Evolutionary conservation across 2,329 filamentous ascomycete species (phyloP).

Genomic region (Penicillium sp.): DNA sequence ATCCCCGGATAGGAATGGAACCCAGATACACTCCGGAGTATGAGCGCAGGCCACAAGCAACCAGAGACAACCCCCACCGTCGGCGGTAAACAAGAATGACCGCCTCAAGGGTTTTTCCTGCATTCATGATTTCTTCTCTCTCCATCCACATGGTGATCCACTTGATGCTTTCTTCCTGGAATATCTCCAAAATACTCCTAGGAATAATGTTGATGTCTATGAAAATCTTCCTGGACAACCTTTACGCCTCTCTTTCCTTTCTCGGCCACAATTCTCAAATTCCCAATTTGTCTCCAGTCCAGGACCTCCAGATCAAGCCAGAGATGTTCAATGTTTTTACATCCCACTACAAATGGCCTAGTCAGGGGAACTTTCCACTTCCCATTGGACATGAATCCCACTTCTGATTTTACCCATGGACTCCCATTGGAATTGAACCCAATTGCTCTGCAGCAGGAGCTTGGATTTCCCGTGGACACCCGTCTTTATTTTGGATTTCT

Average conservation of each 20-base stretch:
- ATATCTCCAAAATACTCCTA: constrained; percentile 9
- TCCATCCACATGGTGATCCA: constrained; percentile 9
- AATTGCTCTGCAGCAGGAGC: constrained; percentile 2
- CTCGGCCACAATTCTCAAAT: constrained; percentile 1
- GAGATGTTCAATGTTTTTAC: constrained; percentile 2
- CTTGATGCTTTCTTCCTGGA: constrained; percentile 17
- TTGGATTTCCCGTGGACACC: constrained; percentile 7
- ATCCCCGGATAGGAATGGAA: constrained; percentile 44
- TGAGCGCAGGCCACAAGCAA: constrained; percentile 41
- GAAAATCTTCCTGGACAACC: constrained; percentile 10
- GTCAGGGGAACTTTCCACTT: neutral
- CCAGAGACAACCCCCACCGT: constrained; percentile 41
- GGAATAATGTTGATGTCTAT: constrained; percentile 17
- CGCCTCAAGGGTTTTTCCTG: constrained; percentile 8
- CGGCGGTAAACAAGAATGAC: constrained; percentile 31
- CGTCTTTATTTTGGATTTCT: constrained; percentile 13
- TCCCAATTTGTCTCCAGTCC: neutral
- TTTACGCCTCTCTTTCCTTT: neutral
- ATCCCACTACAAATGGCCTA: constrained; percentile 2
- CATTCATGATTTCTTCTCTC: constrained; percentile 11
- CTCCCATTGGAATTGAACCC: constrained; percentile 11
- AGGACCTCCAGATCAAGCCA: constrained; percentile 2
- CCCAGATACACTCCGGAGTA: constrained; percentile 44
- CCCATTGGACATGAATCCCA: constrained; percentile 8
- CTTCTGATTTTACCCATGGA: constrained; percentile 9